phyloP scores from a whole-genome alignment of 371 early-diverging fungal genomes.

The Mortierella sp. region DNA sequence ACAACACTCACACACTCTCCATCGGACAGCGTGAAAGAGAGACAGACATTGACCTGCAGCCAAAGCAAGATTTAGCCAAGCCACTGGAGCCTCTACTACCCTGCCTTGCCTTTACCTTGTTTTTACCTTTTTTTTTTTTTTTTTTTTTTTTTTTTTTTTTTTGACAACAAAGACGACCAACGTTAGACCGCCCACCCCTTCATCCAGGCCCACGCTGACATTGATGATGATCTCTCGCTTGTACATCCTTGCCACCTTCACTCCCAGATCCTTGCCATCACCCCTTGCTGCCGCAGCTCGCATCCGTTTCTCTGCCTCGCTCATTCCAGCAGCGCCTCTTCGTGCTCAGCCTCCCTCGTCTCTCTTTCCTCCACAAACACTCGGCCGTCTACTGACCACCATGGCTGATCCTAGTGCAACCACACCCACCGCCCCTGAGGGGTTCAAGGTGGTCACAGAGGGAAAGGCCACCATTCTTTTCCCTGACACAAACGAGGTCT shows the following conservation, averaged over 20 bases:
- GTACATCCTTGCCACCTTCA: constrained; percentile 10
- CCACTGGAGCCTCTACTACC: too few species aligned
- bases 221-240: constrained; percentile 1
- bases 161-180: not conserved
- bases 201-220: not conserved
- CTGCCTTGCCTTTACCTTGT: constrained; percentile 1
- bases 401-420: constrained; percentile 33
- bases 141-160: constrained; percentile 16
- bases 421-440: constrained; percentile 24
- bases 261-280: constrained; percentile 7
- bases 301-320: not conserved
- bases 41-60: too few species aligned
- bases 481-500: constrained; percentile 92
- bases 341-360: not conserved
- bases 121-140: not conserved
- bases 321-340: constrained; percentile 1
- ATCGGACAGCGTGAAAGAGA: too few species aligned
- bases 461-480: constrained; percentile 92
- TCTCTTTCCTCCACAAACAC: not conserved
- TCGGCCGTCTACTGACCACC: not conserved
- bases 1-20: too few species aligned
- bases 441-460: constrained; percentile 73
- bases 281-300: constrained; percentile 1
- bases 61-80: too few species aligned
- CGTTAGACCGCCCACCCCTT: not conserved